Evolutionary conservation across 2,329 filamentous ascomycete species (phyloP).

Genomic region (Aureobasidium lini): DNA sequence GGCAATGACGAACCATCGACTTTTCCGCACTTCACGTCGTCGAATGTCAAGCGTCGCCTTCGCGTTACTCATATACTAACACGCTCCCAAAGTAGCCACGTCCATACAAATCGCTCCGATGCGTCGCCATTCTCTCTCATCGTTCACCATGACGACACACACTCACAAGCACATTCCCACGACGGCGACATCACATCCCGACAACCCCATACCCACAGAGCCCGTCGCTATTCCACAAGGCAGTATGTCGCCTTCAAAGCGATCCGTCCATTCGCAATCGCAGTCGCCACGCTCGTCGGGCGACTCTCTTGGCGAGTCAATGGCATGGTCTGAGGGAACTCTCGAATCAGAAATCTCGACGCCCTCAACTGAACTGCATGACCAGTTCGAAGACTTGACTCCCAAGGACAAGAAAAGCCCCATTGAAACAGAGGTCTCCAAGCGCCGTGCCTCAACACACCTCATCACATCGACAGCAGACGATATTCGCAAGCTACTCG

Average conservation of each 20-base stretch:
- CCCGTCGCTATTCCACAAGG: conserved; percentile 24
- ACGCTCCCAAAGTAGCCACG: not conserved
- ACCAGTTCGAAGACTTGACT: conserved; percentile 37
- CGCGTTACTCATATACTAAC: not conserved
- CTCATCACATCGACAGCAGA: conserved; percentile 51
- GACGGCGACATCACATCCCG: conserved; percentile 37
- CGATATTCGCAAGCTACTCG: conserved; percentile 52
- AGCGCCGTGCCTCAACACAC: conserved; percentile 59
- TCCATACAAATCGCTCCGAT: not conserved
- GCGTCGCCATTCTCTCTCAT: conserved; percentile 26
- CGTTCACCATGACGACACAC: conserved; percentile 22
- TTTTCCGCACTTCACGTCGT: not conserved
- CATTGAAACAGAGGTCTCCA: conserved; percentile 15
- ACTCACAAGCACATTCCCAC: conserved; percentile 33
- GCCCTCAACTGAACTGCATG: conserved; percentile 36
- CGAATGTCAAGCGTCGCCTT: not conserved
- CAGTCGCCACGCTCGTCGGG: conserved; percentile 33
- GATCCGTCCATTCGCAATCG: conserved; percentile 13
- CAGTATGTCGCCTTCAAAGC: conserved; percentile 9
- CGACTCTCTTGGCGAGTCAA: conserved; percentile 33
- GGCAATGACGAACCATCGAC: not conserved
- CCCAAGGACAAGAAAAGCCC: conserved; percentile 1
- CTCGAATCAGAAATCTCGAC: conserved; percentile 36
- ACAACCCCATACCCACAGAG: conserved; percentile 40
- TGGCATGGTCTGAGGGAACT: conserved; percentile 26